These are phyloP conservation scores for Hirschfeldia incana DNA, from an alignment of 345 rosid species.

Conservation along the genomic window DNA sequence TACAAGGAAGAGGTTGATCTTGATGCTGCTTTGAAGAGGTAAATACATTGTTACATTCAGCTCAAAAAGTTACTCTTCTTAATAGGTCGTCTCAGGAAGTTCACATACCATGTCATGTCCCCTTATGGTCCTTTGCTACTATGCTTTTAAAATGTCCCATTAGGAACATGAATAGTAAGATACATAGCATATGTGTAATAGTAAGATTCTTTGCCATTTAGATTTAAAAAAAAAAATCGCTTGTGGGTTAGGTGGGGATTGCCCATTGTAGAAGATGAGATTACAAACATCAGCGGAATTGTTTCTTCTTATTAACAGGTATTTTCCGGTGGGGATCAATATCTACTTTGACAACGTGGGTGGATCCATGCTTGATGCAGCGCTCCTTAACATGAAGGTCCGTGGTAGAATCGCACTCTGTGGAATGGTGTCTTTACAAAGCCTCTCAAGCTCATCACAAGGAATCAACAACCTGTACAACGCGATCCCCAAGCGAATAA, in stretches of 20 bases:
- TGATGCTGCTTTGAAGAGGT: constrained; percentile 67
- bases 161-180: neutral
- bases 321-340: constrained; percentile 64
- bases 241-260: neutral
- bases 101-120: neutral
- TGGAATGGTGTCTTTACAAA: constrained; percentile 64
- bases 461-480: constrained; percentile 54
- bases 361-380: constrained; percentile 71
- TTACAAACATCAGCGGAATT: neutral
- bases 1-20: constrained; percentile 63
- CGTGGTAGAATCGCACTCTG: constrained; percentile 68
- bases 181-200: neutral
- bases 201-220: neutral
- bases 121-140: neutral
- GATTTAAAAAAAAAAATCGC: neutral
- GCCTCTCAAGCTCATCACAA: constrained; percentile 37
- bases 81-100: neutral
- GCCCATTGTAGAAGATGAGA: neutral
- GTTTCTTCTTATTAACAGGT: constrained; percentile 39
- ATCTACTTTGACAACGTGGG: constrained; percentile 83
- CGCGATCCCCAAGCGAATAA: constrained; percentile 49
- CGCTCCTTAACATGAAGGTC: constrained; percentile 59
- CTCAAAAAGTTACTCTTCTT: neutral
- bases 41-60: constrained; percentile 6
- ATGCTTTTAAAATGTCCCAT: neutral